Percentiles rank a stretch among this genome's conserved stretches.
phyloP scores from a whole-genome alignment of 441 rosid genomes.

The Lagerstroemia fauriei region DNA sequence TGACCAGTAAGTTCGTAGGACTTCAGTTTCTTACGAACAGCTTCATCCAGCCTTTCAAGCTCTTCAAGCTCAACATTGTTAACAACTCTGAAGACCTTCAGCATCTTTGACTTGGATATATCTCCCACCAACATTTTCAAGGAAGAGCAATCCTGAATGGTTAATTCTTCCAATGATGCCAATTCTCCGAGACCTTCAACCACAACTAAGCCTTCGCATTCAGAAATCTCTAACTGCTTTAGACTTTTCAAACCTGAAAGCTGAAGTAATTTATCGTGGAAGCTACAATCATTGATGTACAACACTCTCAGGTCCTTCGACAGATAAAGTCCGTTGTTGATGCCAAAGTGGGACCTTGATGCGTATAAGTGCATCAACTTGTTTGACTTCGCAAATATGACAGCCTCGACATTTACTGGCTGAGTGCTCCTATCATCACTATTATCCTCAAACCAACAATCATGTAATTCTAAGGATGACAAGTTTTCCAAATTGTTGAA shows the following conservation, averaged over 20 bases:
- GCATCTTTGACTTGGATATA: neutral
- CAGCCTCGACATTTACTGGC: no score
- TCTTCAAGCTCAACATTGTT: neutral
- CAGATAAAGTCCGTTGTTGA: neutral
- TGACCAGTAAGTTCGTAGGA: neutral
- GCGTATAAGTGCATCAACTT: no score
- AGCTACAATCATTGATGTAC: neutral
- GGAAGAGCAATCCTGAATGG: neutral
- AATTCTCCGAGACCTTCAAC: neutral
- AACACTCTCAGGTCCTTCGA: neutral
- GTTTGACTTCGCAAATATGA: no score
- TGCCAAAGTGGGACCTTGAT: neutral
- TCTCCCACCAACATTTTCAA: neutral
- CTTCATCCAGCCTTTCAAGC: neutral
- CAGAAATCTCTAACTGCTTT: neutral
- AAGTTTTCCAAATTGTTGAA: no score
- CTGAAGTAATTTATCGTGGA: neutral
- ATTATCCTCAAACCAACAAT: no score
- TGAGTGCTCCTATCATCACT: no score
- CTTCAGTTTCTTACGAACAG: neutral
- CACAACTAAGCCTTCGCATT: neutral
- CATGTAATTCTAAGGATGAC: no score
- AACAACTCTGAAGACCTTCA: neutral
- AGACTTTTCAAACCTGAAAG: conserved; percentile 3
- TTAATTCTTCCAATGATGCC: neutral